Evolutionary conservation across 2,329 filamentous ascomycete genomes (phyloP).

Genomic region (Fusarium goolgardi): DNA sequence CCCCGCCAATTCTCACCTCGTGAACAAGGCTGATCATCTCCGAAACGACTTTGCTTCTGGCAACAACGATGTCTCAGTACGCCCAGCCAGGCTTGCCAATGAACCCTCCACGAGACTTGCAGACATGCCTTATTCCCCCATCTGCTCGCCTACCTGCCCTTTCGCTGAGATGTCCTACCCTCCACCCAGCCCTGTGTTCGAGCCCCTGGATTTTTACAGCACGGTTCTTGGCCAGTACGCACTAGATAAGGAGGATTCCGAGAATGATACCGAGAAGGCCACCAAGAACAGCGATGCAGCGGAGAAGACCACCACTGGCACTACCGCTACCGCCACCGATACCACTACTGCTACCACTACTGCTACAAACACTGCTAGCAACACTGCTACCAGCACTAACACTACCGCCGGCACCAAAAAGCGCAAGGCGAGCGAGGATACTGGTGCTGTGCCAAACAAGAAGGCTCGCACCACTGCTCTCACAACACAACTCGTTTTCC

Average conservation of each 20-base stretch:
- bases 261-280: too few relatives aligned
- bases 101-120: not conserved
- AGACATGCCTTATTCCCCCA: constrained; percentile 9
- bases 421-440: constrained; percentile 12
- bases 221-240: too few relatives aligned
- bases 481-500: not conserved
- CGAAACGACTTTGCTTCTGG: too few relatives aligned
- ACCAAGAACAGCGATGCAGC: too few relatives aligned
- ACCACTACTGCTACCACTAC: not conserved
- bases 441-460: not conserved
- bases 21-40: not conserved
- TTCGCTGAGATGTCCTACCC: too few relatives aligned
- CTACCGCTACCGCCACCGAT: too few relatives aligned
- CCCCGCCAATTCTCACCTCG: not conserved
- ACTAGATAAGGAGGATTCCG: too few relatives aligned
- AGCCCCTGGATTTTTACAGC: too few relatives aligned
- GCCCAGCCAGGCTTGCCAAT: not conserved
- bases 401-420: constrained; percentile 2
- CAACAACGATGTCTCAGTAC: too few relatives aligned
- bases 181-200: too few relatives aligned
- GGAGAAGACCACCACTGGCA: too few relatives aligned
- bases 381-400: not conserved
- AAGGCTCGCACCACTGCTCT: constrained; percentile 10
- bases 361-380: not conserved
- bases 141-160: not conserved